Evolutionary conservation across 1,139 yeast species (phyloP), one percentile per base, ranked within the genome.

Genomic region (Hanseniaspora sp.): DNA sequence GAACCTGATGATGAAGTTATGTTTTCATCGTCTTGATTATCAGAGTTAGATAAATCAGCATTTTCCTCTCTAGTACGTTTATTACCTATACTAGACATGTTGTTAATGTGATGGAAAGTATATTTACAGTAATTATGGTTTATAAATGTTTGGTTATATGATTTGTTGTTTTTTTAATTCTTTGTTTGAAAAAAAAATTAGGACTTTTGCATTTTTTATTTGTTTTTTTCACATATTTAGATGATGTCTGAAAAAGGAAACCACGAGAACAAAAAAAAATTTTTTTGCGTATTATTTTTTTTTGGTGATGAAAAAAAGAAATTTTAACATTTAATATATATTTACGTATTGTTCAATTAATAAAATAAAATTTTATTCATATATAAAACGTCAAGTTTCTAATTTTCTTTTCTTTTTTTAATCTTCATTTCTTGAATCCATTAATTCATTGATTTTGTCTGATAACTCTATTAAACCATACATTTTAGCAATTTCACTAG

Each of bases 401-500:
- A 23, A 23, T 23, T 3, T 3, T 23, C n/a, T 23, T 23, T 23
- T 23, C 23, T 23, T 23, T 23, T 23, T 43, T 35, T 37, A 38
- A n/a, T 63, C 64, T 17, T 69, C 74, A 69, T 73, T 71, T 61
- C 75, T 70, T 46, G 75, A 74, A 62, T 84, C 94, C 61, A 88
- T 74, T 49, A 84, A 68, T 59, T 78, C 78, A 56, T 78, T 80
- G 56, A 90, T 82, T 63, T 78, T 80, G 56, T 77, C 78, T 1
- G 87, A 88, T 61, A 92, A 71, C 8, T 75, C 72, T 41, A 75
- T 69, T 64, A 82, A 74, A 55, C 83, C 88, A 63, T 85, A 79
- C 60, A 95, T 77, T 61, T 85, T 85, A 0, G 95, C 86, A 56
- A 92, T 85, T 68, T 84, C 84, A 29, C 78, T 72, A 1, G 96